Conservation (phyloP, 2,329 filamentous ascomycete genomes). For the Sporothrix sp. region DNA sequence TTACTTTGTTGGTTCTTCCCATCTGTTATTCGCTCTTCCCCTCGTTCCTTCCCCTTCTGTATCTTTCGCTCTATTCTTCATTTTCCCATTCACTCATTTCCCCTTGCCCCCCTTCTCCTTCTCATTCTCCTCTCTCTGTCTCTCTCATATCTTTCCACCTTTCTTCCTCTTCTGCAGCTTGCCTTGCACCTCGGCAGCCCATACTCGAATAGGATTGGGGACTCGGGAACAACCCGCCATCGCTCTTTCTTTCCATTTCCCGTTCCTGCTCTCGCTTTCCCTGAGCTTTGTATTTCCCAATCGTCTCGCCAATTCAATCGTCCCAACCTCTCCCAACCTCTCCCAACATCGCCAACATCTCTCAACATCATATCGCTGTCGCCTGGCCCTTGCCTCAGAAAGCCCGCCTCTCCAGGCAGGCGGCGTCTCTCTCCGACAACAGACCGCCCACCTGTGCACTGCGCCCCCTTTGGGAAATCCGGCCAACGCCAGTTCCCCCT, state of each 20-base stretch:
- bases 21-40: background rate
- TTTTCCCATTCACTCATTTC: background rate
- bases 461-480: background rate
- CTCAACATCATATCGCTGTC: no score
- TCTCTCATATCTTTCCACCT: background rate
- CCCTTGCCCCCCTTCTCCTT: background rate
- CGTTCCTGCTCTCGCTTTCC: background rate
- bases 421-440: background rate
- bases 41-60: background rate
- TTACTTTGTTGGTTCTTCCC: background rate
- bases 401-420: background rate
- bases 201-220: slow-evolving; percentile 3
- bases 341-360: background rate
- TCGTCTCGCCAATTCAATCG: background rate
- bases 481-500: background rate
- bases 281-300: background rate
- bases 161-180: background rate
- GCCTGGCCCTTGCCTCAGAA: background rate
- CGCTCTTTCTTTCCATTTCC: background rate
- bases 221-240: background rate
- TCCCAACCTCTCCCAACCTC: no score
- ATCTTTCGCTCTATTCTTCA: background rate
- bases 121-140: background rate
- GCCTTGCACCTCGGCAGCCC: background rate
- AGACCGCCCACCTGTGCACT: no score